phyloP scores from a whole-genome alignment of 148 eudicot species.

The Diospyros lotus region DNA sequence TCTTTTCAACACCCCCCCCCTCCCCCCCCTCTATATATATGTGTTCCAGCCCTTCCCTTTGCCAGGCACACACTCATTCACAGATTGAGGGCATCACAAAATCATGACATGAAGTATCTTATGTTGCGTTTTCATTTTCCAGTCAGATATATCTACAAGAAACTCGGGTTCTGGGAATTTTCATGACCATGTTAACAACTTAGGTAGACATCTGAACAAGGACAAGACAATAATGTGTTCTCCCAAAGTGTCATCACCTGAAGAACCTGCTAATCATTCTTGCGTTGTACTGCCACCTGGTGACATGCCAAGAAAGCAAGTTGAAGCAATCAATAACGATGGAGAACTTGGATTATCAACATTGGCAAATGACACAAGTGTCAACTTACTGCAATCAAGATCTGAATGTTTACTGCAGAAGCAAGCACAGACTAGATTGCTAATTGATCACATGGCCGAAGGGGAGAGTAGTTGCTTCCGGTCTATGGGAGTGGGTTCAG shows the following conservation, averaged over 20 bases:
- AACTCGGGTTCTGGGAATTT: conserved; percentile 29
- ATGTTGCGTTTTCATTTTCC: conserved; percentile 24
- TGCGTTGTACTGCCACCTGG: conserved; percentile 22
- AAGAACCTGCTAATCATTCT: conserved; percentile 27
- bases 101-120: conserved; percentile 18
- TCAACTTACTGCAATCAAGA: conserved; percentile 25
- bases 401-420: conserved; percentile 16
- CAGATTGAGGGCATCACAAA: too few species aligned
- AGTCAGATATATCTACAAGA: conserved; percentile 43
- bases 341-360: conserved; percentile 23
- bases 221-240: conserved; percentile 23
- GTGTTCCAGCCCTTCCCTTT: too few species aligned
- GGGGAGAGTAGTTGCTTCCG: not conserved
- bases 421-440: conserved; percentile 22
- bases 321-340: conserved; percentile 21
- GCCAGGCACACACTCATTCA: too few species aligned
- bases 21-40: too few species aligned
- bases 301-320: conserved; percentile 19
- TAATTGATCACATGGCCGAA: not conserved
- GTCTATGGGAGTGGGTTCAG: conserved; percentile 11
- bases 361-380: conserved; percentile 23
- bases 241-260: conserved; percentile 21
- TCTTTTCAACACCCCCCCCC: too few species aligned
- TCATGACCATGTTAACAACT: conserved; percentile 27
- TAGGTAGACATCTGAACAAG: conserved; percentile 23